Evolutionary conservation across 768 basidiomycete species (phyloP).

Genomic region (Russula foetens): DNA sequence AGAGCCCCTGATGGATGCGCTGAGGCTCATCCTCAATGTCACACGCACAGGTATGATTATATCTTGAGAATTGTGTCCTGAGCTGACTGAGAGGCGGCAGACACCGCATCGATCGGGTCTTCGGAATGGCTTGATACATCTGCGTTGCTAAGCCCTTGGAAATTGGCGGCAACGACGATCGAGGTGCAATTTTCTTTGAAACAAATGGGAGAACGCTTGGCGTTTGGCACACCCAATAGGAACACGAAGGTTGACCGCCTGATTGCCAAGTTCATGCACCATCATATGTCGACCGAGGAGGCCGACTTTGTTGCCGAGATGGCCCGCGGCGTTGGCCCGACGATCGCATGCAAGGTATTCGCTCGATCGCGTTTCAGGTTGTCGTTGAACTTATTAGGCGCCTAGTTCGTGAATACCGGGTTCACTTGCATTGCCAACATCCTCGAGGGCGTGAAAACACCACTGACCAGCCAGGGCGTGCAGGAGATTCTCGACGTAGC

Average conservation of each 20-base stretch:
- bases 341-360: constrained; percentile 59
- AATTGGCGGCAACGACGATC: constrained; percentile 71
- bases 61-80: neutral
- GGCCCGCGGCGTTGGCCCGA: constrained; percentile 56
- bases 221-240: constrained; percentile 49
- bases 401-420: constrained; percentile 69
- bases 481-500: constrained; percentile 34
- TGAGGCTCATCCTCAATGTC: constrained; percentile 60
- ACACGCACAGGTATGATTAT: constrained; percentile 41
- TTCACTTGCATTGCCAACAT: constrained; percentile 56
- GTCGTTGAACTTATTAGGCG: neutral
- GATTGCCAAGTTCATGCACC: too few species aligned
- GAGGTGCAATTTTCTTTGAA: constrained; percentile 70
- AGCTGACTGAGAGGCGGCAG: constrained; percentile 4
- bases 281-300: too few species aligned
- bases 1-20: constrained; percentile 56
- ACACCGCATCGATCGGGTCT: constrained; percentile 37
- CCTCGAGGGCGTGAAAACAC: constrained; percentile 30
- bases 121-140: constrained; percentile 55
- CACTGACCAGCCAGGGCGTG: constrained; percentile 22
- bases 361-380: neutral
- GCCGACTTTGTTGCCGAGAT: constrained; percentile 79
- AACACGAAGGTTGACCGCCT: constrained; percentile 57
- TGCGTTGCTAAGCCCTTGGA: too few species aligned
- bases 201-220: constrained; percentile 63